These are phyloP conservation scores for Penicillium manginii DNA, from an alignment of 495 filamentous ascomycete species.

Conservation along the genomic window DNA sequence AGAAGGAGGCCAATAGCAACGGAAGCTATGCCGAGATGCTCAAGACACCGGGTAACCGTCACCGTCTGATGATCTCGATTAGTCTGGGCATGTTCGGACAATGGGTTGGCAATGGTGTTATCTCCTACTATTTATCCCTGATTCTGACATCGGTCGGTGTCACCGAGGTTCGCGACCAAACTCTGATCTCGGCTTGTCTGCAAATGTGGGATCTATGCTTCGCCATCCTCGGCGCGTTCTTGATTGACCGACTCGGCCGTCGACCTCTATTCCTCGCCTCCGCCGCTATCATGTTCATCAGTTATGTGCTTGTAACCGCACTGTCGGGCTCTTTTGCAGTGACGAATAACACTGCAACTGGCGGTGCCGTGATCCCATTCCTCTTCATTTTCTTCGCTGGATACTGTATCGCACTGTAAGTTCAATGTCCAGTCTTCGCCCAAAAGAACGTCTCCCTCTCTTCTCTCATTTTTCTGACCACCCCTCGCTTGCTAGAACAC, in stretches of 20 bases:
- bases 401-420: slow-evolving; percentile 60
- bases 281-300: slow-evolving; percentile 52
- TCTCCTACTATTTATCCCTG: slow-evolving; percentile 61
- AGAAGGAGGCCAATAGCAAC: slow-evolving; percentile 32
- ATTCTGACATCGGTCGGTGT: slow-evolving; percentile 61
- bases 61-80: slow-evolving; percentile 43
- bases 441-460: neutral
- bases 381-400: slow-evolving; percentile 62
- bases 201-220: slow-evolving; percentile 51
- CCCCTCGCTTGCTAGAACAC: slow-evolving; percentile 38
- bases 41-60: slow-evolving; percentile 67
- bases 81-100: neutral
- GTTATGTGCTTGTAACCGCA: slow-evolving; percentile 60
- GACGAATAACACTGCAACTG: slow-evolving; percentile 34
- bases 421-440: too few species aligned
- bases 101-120: slow-evolving; percentile 62
- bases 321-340: slow-evolving; percentile 55
- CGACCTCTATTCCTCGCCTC: slow-evolving; percentile 58
- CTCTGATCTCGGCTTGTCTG: slow-evolving; percentile 32
- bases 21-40: slow-evolving; percentile 59
- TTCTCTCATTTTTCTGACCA: neutral
- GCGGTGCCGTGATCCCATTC: slow-evolving; percentile 60
- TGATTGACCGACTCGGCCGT: slow-evolving; percentile 60
- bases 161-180: slow-evolving; percentile 47
- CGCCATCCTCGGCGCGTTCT: slow-evolving; percentile 53